Percentiles rank a stretch among this genome's conserved stretches.
phyloP scores from a whole-genome alignment of 1,139 yeast genomes.

The Pichia sorboxylosa region DNA sequence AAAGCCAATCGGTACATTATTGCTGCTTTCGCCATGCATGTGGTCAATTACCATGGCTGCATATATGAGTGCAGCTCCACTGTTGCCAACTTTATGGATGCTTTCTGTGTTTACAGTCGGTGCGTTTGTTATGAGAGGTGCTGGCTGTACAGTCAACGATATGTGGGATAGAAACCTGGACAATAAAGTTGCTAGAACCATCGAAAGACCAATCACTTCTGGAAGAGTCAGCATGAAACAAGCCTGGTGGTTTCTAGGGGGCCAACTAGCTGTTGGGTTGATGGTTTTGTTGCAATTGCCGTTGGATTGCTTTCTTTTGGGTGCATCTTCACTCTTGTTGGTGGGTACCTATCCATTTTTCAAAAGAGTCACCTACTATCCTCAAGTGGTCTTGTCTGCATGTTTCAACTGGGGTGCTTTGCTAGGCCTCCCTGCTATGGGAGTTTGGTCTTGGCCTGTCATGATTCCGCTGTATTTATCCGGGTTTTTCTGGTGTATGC shows the following conservation, averaged over 20 bases:
- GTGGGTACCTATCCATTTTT: slow-evolving; percentile 86
- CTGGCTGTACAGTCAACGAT: slow-evolving; percentile 95
- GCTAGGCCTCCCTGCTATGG: slow-evolving; percentile 93
- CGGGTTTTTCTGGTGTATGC: slow-evolving; percentile 86
- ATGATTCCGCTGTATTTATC: slow-evolving; percentile 71
- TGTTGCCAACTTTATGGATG: slow-evolving; percentile 47
- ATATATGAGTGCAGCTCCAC: slow-evolving; percentile 54
- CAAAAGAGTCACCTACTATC: slow-evolving; percentile 89
- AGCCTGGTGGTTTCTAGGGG: slow-evolving; percentile 66
- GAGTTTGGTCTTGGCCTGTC: slow-evolving; percentile 61
- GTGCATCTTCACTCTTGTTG: slow-evolving; percentile 68
- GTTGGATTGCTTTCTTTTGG: slow-evolving; percentile 67
- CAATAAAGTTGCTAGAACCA: slow-evolving; percentile 73
- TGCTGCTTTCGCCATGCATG: slow-evolving; percentile 67
- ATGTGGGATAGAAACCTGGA: slow-evolving; percentile 76
- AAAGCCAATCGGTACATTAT: slow-evolving; percentile 87
- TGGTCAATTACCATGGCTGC: slow-evolving; percentile 89
- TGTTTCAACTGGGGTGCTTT: slow-evolving; percentile 95
- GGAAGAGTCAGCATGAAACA: slow-evolving; percentile 64
- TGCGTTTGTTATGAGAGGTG: slow-evolving; percentile 87
- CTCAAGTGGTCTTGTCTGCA: slow-evolving; percentile 71
- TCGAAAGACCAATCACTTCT: slow-evolving; percentile 83
- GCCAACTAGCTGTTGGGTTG: slow-evolving; percentile 67
- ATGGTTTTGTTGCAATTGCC: slow-evolving; percentile 67
- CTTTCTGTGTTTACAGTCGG: slow-evolving; percentile 68